phyloP scores from a whole-genome alignment of 352 stramenopile genomes.

The Globisporangium okanoganense region DNA sequence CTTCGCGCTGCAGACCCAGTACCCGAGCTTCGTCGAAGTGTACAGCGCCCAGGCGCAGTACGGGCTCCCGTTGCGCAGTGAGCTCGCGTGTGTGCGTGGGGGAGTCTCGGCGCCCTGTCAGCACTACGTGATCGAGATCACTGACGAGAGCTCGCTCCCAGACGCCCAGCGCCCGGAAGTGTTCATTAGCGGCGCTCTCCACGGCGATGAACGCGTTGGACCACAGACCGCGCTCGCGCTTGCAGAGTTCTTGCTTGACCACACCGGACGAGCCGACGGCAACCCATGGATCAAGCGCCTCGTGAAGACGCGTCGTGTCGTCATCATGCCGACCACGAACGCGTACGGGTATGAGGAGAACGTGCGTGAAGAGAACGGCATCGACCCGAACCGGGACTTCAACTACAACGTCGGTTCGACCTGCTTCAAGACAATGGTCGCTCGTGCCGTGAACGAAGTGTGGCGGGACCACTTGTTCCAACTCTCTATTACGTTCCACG shows the following conservation, averaged over 20 bases:
- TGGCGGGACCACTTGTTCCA: constrained; percentile 96
- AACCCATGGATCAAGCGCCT: constrained; percentile 63
- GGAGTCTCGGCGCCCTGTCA: constrained; percentile 42
- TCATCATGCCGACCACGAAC: constrained; percentile 91
- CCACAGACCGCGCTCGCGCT: constrained; percentile 83
- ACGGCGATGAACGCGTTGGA: constrained; percentile 94
- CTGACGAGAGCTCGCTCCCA: constrained; percentile 57
- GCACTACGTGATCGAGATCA: constrained; percentile 86
- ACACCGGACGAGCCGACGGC: constrained; percentile 37
- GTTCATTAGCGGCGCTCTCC: constrained; percentile 92
- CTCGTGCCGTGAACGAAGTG: constrained; percentile 93
- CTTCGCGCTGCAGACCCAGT: constrained; percentile 44
- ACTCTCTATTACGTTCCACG: constrained; percentile 95
- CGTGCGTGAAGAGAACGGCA: constrained; percentile 59
- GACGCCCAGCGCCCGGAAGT: constrained; percentile 85
- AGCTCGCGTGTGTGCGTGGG: constrained; percentile 46
- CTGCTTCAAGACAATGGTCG: constrained; percentile 94
- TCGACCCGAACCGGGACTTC: constrained; percentile 98
- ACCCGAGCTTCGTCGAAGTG: constrained; percentile 67
- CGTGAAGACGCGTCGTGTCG: constrained; percentile 72
- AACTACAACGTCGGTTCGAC: constrained; percentile 81
- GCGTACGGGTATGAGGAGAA: constrained; percentile 88
- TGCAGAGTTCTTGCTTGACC: constrained; percentile 53
- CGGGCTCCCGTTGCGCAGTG: constrained; percentile 39
- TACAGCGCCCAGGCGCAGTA: constrained; percentile 82